Evolutionary conservation across 1,139 yeast genomes (phyloP).

Genomic region (Kodamaea ohmeri): DNA sequence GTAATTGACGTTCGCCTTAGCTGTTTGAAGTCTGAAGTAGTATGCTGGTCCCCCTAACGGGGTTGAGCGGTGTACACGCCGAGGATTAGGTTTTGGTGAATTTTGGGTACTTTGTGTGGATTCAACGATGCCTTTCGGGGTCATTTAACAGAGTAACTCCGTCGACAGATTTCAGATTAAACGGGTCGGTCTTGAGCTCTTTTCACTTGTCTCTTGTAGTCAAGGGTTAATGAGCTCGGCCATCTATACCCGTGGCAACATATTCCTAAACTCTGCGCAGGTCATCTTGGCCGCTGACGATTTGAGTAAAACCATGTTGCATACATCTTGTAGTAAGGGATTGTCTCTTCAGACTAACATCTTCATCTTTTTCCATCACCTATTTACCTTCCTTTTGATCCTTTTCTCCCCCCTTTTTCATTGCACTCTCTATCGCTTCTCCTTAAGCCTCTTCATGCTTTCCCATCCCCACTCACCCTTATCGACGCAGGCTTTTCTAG

Average conservation of each 20-base stretch:
- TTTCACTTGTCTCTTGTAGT: conserved; percentile 8
- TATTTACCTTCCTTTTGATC: too few relatives aligned
- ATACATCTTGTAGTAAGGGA: conserved; percentile 49
- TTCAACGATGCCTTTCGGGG: conserved; percentile 23
- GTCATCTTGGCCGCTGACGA: conserved; percentile 72
- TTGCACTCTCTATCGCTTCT: too few relatives aligned
- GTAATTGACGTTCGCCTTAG: conserved; percentile 20
- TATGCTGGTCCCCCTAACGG: conserved; percentile 48
- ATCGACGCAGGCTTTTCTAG: too few relatives aligned
- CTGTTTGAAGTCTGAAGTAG: conserved; percentile 27
- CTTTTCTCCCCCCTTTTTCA: too few relatives aligned
- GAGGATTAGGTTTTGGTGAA: conserved; percentile 25
- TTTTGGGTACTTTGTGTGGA: conserved; percentile 16
- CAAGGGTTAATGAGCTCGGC: conserved; percentile 49
- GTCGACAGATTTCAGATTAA: conserved; percentile 76
- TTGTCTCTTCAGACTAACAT: too few relatives aligned
- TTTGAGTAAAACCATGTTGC: conserved; percentile 93
- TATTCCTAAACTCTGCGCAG: conserved; percentile 93
- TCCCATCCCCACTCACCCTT: too few relatives aligned
- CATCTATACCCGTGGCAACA: conserved; percentile 59
- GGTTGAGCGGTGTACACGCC: conserved; percentile 49
- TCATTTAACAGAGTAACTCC: conserved; percentile 77
- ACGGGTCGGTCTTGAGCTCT: conserved; percentile 71
- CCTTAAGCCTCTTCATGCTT: too few relatives aligned
- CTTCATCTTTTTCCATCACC: too few relatives aligned